A percentile compares a stretch with the other conserved stretches of the same genome.
Evolutionary conservation across 352 stramenopile genomes (phyloP).

Genomic region (Pythium brassicae): DNA sequence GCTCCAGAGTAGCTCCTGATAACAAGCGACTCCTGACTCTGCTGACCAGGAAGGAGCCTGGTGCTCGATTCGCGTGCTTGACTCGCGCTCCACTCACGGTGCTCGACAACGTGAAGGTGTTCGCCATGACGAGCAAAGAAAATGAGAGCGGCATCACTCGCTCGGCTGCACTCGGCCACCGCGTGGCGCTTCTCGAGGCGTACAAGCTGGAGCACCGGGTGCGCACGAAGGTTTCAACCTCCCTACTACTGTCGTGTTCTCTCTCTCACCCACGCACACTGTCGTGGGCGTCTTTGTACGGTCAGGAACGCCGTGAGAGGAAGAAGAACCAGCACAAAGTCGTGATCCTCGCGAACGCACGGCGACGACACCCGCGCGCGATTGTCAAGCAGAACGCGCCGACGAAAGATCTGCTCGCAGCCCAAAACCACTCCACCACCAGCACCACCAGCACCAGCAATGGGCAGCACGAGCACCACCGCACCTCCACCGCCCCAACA

Average conservation of each 20-base stretch:
- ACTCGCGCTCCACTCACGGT: no score
- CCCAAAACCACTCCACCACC: background rate
- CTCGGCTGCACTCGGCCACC: background rate
- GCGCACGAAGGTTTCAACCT: background rate
- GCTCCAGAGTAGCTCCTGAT: no score
- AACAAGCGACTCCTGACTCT: no score
- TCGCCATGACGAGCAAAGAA: slow-evolving; percentile 3
- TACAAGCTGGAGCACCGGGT: slow-evolving; percentile 44
- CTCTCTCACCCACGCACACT: no score
- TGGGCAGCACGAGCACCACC: no score
- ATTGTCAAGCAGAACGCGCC: slow-evolving; percentile 28
- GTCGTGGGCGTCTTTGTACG: no score
- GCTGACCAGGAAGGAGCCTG: no score
- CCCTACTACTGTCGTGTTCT: no score
- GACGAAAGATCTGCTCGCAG: background rate
- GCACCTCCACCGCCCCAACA: slow-evolving; percentile 1
- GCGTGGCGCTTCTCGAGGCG: slow-evolving; percentile 38
- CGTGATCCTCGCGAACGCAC: slow-evolving; percentile 52
- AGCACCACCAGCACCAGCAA: slow-evolving; percentile 4
- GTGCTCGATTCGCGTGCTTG: no score
- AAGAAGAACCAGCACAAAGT: slow-evolving; percentile 53
- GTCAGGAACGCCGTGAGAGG: slow-evolving; percentile 33
- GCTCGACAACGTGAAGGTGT: no score
- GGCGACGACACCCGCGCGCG: slow-evolving; percentile 33
- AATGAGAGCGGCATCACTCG: background rate